phyloP scores from a whole-genome alignment of 768 basidiomycete genomes.

The Tylopilus cervinicoccineus region DNA sequence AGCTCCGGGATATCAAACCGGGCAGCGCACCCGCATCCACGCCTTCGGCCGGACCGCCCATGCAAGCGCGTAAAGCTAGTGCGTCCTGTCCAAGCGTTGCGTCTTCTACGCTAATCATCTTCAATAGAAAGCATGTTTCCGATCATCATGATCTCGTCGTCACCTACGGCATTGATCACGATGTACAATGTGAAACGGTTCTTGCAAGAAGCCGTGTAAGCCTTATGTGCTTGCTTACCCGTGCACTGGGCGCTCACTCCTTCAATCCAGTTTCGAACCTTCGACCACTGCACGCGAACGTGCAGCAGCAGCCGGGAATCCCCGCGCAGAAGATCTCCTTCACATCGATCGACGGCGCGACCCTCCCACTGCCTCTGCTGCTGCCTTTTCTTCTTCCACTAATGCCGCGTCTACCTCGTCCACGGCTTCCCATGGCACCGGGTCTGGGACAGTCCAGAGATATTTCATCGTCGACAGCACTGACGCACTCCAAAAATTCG shows the following conservation, averaged over 20 bases:
- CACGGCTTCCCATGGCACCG: constrained; percentile 22
- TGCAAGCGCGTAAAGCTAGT: constrained; percentile 70
- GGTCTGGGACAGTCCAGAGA: constrained; percentile 38
- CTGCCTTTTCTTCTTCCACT: constrained; percentile 8
- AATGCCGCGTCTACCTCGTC: constrained; percentile 1
- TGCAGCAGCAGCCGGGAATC: constrained; percentile 64
- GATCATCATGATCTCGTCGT: constrained; percentile 97
- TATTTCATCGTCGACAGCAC: constrained; percentile 92
- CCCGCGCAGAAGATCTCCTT: constrained; percentile 77
- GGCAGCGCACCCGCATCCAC: constrained; percentile 39
- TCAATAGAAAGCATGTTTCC: constrained; percentile 70
- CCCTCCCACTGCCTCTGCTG: constrained; percentile 24
- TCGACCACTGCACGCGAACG: constrained; percentile 72
- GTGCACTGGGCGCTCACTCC: background rate
- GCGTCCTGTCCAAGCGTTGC: constrained; percentile 22
- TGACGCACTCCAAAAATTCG: constrained; percentile 90
- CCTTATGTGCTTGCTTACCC: background rate
- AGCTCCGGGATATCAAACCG: constrained; percentile 62
- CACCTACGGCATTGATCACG: constrained; percentile 77
- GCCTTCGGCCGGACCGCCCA: constrained; percentile 32
- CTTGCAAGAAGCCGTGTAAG: constrained; percentile 82
- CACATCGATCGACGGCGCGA: constrained; percentile 86
- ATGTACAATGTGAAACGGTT: constrained; percentile 80
- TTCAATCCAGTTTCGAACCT: constrained; percentile 55
- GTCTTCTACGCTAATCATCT: no score